A percentile compares a stretch with the other conserved stretches of the same genome.
These are phyloP conservation scores for Lumnitzera littorea DNA, from an alignment of 345 rosid genomes.

Conservation along the genomic window DNA sequence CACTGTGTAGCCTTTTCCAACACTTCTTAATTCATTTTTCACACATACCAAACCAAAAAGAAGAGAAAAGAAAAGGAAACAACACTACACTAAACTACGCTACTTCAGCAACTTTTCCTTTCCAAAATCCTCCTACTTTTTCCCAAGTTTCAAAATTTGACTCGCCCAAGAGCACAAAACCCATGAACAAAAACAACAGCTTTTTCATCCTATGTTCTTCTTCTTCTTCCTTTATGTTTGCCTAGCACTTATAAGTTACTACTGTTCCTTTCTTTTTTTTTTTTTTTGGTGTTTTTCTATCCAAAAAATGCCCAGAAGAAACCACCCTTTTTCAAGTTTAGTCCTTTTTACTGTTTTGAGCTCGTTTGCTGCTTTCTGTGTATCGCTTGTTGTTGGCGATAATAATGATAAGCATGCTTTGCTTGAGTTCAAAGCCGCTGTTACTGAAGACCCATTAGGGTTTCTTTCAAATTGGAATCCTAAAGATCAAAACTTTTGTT, in stretches of 20 bases:
- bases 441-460: conserved; percentile 35
- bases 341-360: neutral
- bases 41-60: no score
- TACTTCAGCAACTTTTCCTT: no score
- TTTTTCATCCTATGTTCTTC: neutral
- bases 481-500: conserved; percentile 27
- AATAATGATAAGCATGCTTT: conserved; percentile 27
- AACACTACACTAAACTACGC: no score
- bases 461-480: conserved; percentile 43
- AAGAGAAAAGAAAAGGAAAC: no score
- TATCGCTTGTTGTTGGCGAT: conserved; percentile 5
- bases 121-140: no score
- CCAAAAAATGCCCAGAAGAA: no score
- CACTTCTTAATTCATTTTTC: no score
- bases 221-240: neutral
- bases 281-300: neutral
- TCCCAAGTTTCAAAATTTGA: no score
- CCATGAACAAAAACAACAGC: no score
- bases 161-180: no score
- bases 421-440: conserved; percentile 31
- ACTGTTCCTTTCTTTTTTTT: neutral
- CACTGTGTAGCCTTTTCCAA: no score
- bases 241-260: no score
- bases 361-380: conserved; percentile 1
- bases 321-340: neutral